phyloP scores from a whole-genome alignment of 495 filamentous ascomycete genomes.

The Aspergillus heteromorphus region DNA sequence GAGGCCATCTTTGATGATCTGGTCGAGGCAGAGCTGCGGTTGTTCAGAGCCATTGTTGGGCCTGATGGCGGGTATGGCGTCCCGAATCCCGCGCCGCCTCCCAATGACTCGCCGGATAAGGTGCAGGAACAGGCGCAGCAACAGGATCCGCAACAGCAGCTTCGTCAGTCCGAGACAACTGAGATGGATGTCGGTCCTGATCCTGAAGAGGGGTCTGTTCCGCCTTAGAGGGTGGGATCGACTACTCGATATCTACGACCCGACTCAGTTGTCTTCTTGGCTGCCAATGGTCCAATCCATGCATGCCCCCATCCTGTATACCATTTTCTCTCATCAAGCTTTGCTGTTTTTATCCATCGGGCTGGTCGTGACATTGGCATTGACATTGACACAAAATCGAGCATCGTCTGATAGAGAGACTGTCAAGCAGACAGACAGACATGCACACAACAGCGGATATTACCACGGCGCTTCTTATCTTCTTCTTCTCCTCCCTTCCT shows the following conservation, averaged over 20 bases:
- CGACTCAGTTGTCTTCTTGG: no score
- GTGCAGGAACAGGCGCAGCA: constrained; percentile 1
- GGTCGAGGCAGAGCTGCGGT: constrained; percentile 51
- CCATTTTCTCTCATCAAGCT: no score
- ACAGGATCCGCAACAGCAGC: neutral
- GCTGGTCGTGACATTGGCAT: no score
- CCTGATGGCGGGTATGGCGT: constrained; percentile 8
- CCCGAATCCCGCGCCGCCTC: constrained; percentile 3
- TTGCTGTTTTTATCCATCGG: no score
- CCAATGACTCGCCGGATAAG: constrained; percentile 9
- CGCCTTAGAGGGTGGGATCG: neutral
- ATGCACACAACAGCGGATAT: no score
- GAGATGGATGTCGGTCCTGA: neutral
- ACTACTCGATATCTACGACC: neutral
- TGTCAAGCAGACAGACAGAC: no score
- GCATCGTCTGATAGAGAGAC: no score
- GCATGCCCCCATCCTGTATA: no score
- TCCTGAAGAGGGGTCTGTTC: neutral
- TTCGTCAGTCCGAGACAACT: neutral
- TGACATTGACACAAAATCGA: no score
- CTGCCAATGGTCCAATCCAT: no score
- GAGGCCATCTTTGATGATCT: constrained; percentile 60
- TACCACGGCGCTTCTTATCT: no score
- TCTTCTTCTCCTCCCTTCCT: no score
- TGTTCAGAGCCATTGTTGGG: constrained; percentile 34